A percentile compares a stretch with the other conserved stretches of the same genome.
Conservation (phyloP, 208 protist species). For the Crithidia sp. region DNA sequence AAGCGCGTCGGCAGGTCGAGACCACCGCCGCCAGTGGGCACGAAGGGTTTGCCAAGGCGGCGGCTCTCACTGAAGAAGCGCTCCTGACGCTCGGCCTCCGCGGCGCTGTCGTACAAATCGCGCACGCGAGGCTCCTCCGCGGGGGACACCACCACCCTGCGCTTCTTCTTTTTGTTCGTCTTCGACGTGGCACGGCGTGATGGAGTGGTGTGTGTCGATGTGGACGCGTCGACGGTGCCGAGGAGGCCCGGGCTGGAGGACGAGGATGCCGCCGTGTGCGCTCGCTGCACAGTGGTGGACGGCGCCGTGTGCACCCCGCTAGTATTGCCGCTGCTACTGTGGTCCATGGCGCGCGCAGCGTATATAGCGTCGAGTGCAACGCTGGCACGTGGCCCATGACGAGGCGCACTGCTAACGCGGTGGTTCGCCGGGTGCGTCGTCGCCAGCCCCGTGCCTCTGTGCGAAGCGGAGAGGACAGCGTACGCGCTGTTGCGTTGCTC, state of each 20-base stretch:
- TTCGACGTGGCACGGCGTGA: too few relatives aligned
- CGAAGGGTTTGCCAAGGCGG: slow-evolving; percentile 70
- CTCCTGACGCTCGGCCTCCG: slow-evolving; percentile 68
- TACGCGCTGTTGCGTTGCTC: neutral
- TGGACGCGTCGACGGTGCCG: neutral
- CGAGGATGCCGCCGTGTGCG: neutral
- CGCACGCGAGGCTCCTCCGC: neutral
- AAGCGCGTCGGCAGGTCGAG: slow-evolving; percentile 74
- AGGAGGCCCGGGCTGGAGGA: neutral
- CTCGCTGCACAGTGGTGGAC: neutral
- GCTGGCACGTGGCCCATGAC: slow-evolving; percentile 25
- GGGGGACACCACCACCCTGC: too few relatives aligned
- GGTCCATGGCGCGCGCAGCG: slow-evolving; percentile 8
- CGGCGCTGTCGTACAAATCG: slow-evolving; percentile 73
- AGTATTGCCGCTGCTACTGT: neutral
- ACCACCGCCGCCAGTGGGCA: slow-evolving; percentile 46
- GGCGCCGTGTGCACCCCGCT: neutral
- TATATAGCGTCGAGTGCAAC: slow-evolving; percentile 34
- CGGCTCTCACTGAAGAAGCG: slow-evolving; percentile 75
- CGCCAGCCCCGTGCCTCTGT: too few relatives aligned
- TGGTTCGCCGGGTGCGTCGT: neutral
- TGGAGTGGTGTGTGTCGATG: neutral
- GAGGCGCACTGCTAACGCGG: neutral
- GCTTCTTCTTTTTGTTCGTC: slow-evolving; percentile 4
- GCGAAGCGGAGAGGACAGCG: too few relatives aligned